Percentiles rank a stretch among this genome's conserved stretches.
Evolutionary conservation across 106 monocot species (phyloP).

Genomic region (Triglochin maritima): DNA sequence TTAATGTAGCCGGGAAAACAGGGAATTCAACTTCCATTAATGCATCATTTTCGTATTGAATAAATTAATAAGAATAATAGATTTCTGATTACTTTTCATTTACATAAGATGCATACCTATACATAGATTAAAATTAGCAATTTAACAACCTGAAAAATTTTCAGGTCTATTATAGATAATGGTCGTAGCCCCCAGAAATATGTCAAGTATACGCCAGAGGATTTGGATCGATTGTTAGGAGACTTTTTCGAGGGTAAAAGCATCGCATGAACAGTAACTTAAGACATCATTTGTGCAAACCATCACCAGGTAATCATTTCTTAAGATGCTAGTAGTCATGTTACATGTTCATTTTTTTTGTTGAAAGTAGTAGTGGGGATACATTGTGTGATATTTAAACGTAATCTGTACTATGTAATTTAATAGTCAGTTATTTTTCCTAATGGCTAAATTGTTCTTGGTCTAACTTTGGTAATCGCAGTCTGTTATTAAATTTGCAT

Average conservation of each 20-base stretch:
- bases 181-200: slow-evolving; percentile 76
- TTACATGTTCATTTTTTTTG: neutral
- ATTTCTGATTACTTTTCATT: neutral
- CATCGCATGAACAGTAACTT: neutral
- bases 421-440: too few species aligned
- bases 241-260: slow-evolving; percentile 71
- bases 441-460: too few species aligned
- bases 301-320: neutral
- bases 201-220: slow-evolving; percentile 59
- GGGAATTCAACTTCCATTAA: too few species aligned
- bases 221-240: slow-evolving; percentile 57
- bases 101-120: neutral
- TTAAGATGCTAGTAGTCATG: neutral
- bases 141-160: neutral
- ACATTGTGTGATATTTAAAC: neutral
- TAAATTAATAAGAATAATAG: neutral
- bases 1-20: too few species aligned
- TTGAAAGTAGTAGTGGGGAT: neutral
- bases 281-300: neutral
- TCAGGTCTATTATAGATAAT: slow-evolving; percentile 60
- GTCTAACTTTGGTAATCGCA: too few species aligned
- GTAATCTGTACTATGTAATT: neutral
- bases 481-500: too few species aligned
- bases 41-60: too few species aligned
- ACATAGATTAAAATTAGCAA: neutral